Conservation (phyloP, 208 protist genomes). For the Crithidia thermophila region DNA sequence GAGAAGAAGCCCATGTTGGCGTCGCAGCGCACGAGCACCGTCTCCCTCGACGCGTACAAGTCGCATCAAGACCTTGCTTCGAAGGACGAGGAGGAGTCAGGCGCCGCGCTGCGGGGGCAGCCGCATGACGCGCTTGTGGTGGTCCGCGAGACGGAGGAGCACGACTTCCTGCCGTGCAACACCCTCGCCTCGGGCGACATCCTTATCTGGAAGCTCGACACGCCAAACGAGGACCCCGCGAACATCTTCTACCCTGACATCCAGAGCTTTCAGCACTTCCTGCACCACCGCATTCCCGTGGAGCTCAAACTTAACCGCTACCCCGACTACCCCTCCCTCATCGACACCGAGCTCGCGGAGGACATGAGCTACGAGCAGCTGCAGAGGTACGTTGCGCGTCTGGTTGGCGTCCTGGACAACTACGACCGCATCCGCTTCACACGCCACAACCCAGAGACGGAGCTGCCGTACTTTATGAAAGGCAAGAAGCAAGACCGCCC, state of each 20-base stretch:
- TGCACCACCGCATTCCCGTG: constrained; percentile 66
- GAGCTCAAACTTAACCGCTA: constrained; percentile 74
- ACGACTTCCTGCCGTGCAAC: constrained; percentile 46
- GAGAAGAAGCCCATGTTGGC: constrained; percentile 5
- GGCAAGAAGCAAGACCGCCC: constrained; percentile 69
- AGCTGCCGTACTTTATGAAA: constrained; percentile 90
- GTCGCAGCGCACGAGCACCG: constrained; percentile 18
- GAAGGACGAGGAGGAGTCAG: constrained; percentile 22
- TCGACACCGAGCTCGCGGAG: constrained; percentile 69
- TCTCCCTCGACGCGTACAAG: constrained; percentile 25
- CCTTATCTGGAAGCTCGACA: constrained; percentile 59
- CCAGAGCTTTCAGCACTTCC: constrained; percentile 82
- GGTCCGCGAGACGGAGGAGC: constrained; percentile 53
- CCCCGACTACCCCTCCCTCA: constrained; percentile 68
- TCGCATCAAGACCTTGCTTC: constrained; percentile 25
- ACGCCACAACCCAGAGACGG: constrained; percentile 84
- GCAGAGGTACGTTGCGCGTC: constrained; percentile 77
- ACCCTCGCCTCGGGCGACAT: constrained; percentile 68
- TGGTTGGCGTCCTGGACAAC: constrained; percentile 67
- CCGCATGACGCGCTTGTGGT: constrained; percentile 38
- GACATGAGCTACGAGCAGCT: constrained; percentile 92
- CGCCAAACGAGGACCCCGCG: constrained; percentile 42
- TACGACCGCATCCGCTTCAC: constrained; percentile 90
- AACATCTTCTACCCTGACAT: constrained; percentile 85
- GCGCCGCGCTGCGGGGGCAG: constrained; percentile 9